Evolutionary conservation across 306 rosid genomes (phyloP), one percentile per base, ranked within the genome.

Genomic region (Astragalus glycyphyllos): DNA sequence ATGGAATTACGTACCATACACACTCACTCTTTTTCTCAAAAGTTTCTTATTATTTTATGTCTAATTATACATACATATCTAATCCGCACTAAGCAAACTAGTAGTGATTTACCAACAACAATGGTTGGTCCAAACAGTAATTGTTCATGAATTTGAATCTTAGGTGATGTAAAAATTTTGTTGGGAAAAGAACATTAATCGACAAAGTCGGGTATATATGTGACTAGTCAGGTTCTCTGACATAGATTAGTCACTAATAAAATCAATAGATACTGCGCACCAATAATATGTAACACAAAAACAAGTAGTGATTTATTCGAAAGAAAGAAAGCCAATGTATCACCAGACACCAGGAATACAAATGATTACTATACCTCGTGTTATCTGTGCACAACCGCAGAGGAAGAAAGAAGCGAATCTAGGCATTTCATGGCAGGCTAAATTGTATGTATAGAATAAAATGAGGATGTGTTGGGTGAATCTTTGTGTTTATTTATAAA

Each of bases 1-100:
- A 78, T 81, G 89, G 87, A 90, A 90, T 86, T 90, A 88, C 89
- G 90, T 83, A 87, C 92, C 80, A 63, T 59, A 72, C 80, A 72
- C 71, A 68, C 84, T 55, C 86, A 57, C 84, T 82, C 79, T 85
- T 85, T 88, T 85, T 71, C 71, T 85, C 35, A 72, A 88, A 91
- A 87, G 89, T 86, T 83, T 74, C 65, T 73, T 77, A 73, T 72
- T 85, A 81, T 87, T 83, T 85, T 84, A 71, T 80, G 77, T 74
- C 74, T 79, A 56, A 37, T 6, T 35, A 35, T 26, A 35, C 8
- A 5, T 6, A 5, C 6, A 20, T 74, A 82, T 83, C 79, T 72
- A 5, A 73, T 66, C 20, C 53, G 79, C 80, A 77, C 80, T 65
- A 42, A 85, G 51, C 72, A 46, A 68, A 34, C 66, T 82, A 41